Conservation (phyloP, 1,139 yeast species). For the Blastobotrys niveus region DNA sequence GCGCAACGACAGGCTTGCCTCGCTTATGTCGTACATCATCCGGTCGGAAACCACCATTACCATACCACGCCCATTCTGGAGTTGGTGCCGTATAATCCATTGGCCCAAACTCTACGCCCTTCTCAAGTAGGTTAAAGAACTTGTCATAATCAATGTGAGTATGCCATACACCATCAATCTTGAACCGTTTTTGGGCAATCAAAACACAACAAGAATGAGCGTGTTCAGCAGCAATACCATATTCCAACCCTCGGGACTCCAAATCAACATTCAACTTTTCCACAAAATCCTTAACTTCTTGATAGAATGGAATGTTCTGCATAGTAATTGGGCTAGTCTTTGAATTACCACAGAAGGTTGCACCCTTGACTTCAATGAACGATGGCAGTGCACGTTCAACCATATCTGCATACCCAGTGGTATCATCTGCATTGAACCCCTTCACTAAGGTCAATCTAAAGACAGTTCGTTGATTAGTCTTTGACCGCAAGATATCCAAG, state of each 20-base stretch:
- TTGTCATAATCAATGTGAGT: conserved; percentile 81
- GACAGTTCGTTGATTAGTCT: conserved; percentile 81
- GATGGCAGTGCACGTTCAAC: conserved; percentile 79
- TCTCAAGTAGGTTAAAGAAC: conserved; percentile 64
- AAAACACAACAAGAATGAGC: conserved; percentile 92
- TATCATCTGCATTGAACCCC: conserved; percentile 83
- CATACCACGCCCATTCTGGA: conserved; percentile 89
- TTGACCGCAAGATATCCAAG: conserved; percentile 64
- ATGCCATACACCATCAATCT: conserved; percentile 69
- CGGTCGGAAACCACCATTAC: conserved; percentile 90
- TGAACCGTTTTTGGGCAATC: conserved; percentile 70
- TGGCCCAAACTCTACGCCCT: conserved; percentile 55
- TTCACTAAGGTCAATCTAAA: conserved; percentile 86
- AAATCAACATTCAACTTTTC: conserved; percentile 55
- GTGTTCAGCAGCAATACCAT: conserved; percentile 89
- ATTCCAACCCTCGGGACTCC: conserved; percentile 55
- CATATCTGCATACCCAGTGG: conserved; percentile 82
- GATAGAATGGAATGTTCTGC: conserved; percentile 94
- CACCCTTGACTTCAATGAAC: conserved; percentile 89
- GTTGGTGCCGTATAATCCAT: conserved; percentile 77
- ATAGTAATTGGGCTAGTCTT: conserved; percentile 87
- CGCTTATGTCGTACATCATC: conserved; percentile 45
- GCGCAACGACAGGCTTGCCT: conserved; percentile 15
- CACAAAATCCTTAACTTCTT: conserved; percentile 78
- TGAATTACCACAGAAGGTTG: conserved; percentile 82